Evolutionary conservation across 352 stramenopile species (phyloP), one percentile per base, ranked within the genome.

Genomic region (Pythium phragmiticola): DNA sequence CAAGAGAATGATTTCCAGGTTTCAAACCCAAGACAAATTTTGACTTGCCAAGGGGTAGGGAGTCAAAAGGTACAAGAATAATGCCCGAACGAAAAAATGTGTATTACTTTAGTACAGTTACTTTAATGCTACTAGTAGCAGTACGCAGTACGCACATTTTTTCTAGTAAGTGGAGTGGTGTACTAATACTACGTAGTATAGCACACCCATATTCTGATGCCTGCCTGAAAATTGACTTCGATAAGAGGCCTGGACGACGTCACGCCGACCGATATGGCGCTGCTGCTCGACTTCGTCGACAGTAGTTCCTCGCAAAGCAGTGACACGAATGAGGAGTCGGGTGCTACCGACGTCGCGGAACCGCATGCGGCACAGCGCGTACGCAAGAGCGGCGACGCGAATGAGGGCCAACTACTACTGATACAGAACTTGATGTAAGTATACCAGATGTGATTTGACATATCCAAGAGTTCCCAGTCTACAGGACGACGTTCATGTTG

Each of bases 391-490:
- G 34, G 34, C 34, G 7, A 21, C 11, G 23, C 28, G 5, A 56
- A 42, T 34, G 37, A 37, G 21, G 21, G 21, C 21, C 26, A 30
- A 30, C 26, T 30, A 30, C 26, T 3, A 30, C 26, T 30, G 26
- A 30, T 30, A 30, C 26, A 30, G 30, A 53, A 53, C 26, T 30
- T 5, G 26, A 21, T 5, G 26, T 30, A 30, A 30, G 26, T 30
- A 30, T 30, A 30, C 26, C 26, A 5, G 26, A 30, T 5, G 26
- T 30, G 26, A 30, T 39, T 53, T 14, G 19, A 12, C 47, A 53
- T 53, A 53, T 53, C 47, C 47, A 51, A 19, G 45, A 8, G 30
- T 21, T 57, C 37, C 30, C 28, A 57, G 50, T 60, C 26, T 57
- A 42, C 50, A 46, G 33, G 23, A 28, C n/a, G 12, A 56, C 17